These are phyloP conservation scores for Lachancea mirantina DNA, from an alignment of 805 yeast species.

Conservation along the genomic window DNA sequence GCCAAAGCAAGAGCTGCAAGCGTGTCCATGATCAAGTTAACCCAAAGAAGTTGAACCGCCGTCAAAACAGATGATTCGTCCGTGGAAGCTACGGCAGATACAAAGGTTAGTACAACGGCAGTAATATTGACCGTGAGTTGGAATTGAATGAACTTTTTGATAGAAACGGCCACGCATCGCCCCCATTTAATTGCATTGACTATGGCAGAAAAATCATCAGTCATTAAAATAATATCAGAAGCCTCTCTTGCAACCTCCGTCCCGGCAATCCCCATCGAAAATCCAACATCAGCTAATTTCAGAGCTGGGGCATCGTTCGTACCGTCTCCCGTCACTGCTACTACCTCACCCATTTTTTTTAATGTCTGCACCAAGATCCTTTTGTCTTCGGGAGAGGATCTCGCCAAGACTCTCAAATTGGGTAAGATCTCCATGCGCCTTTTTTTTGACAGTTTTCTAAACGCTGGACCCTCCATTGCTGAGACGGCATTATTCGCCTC, in stretches of 20 bases:
- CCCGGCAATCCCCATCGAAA: conserved; percentile 97
- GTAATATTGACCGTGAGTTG: conserved; percentile 95
- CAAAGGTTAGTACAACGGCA: conserved; percentile 90
- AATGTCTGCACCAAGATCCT: conserved; percentile 76
- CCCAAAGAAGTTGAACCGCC: conserved; percentile 97
- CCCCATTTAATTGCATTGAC: conserved; percentile 99
- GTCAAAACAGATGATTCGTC: conserved; percentile 83
- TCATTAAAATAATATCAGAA: conserved; percentile 84
- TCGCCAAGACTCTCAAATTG: conserved; percentile 72
- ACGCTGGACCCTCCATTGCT: conserved; percentile 90
- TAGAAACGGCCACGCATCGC: conserved; percentile 89
- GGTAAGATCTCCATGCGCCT: conserved; percentile 64
- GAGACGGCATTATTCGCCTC: conserved; percentile 46
- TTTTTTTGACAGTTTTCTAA: conserved; percentile 55
- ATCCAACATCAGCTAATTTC: conserved; percentile 94
- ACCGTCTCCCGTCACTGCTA: conserved; percentile 99
- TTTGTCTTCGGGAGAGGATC: conserved; percentile 96
- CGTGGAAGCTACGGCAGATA: conserved; percentile 80
- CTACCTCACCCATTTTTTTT: conserved; percentile 79
- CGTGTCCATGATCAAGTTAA: conserved; percentile 95
- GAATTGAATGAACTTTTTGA: conserved; percentile 91
- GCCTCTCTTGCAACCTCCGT: conserved; percentile 99
- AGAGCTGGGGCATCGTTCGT: conserved; percentile 98
- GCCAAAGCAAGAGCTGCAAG: conserved; percentile 96
- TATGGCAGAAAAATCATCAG: conserved; percentile 89